Evolutionary conservation across 2,329 filamentous ascomycete species (phyloP).

Genomic region (Trichothecium roseum): DNA sequence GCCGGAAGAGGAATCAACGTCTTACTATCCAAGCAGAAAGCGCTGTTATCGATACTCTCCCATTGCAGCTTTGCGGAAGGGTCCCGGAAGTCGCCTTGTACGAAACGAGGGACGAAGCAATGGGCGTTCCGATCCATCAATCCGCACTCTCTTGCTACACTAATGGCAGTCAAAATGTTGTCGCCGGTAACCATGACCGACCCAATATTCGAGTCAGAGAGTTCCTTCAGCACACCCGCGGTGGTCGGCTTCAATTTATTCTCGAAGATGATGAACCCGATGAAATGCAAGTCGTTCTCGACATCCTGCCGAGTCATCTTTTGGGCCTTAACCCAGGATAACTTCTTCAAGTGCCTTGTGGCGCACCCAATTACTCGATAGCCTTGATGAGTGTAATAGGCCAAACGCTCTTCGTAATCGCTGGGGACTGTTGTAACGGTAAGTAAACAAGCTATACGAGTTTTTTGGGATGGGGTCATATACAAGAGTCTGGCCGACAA

Average conservation of each 20-base stretch:
- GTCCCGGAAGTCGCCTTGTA: conserved; percentile 66
- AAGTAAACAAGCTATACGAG: conserved; percentile 6
- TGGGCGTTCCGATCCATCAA: conserved; percentile 72
- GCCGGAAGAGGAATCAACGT: conserved; percentile 67
- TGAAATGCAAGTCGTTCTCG: conserved; percentile 74
- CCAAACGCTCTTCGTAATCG: conserved; percentile 83
- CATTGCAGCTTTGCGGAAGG: conserved; percentile 66
- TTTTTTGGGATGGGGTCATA: conserved; percentile 16
- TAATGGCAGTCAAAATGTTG: conserved; percentile 94
- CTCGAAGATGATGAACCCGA: conserved; percentile 97
- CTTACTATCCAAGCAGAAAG: conserved; percentile 66
- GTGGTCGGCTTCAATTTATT: conserved; percentile 94
- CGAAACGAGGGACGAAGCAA: conserved; percentile 87
- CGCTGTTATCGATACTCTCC: conserved; percentile 89
- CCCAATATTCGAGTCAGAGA: conserved; percentile 73
- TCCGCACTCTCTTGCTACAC: conserved; percentile 82
- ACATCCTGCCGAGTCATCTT: conserved; percentile 84
- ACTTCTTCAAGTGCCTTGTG: conserved; percentile 73
- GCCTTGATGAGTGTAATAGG: conserved; percentile 88
- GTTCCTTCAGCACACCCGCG: conserved; percentile 67
- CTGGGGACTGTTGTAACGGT: conserved; percentile 47
- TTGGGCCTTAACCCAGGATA: conserved; percentile 90
- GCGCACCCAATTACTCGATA: conserved; percentile 96
- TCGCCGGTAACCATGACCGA: conserved; percentile 96
- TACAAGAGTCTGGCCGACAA: conserved; percentile 70